Evolutionary conservation across 1,139 yeast genomes (phyloP), one percentile per base, ranked within the genome.

Genomic region (Torulaspora globosa): DNA sequence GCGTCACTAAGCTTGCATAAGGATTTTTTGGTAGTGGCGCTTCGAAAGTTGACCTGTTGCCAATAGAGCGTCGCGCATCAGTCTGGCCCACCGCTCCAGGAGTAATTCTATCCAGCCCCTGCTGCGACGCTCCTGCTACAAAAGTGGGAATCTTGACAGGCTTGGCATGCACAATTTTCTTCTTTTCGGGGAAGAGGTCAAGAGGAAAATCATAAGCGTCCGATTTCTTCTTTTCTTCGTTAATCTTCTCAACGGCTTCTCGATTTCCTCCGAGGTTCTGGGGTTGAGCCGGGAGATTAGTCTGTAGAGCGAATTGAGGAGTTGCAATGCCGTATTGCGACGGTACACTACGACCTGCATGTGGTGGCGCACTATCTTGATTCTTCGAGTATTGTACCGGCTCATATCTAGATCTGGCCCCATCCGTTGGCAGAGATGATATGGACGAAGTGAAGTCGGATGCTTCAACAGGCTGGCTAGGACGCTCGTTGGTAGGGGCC

Each of bases 161-260:
- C 48, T 62, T 68, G 3, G 68, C 65, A 18, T 72, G 64, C 1
- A 58, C 60, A 36, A 66, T 71, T 30, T 70, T 71, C 1, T 75
- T 70, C 36, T 54, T 52, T 9, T 52, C 46, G 1, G 56, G 48
- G 23, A 85, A 69, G 42, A 86, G 66, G 44, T 74, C 81, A 32
- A 75, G 69, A 1, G 96, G 96, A 56, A 87, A 80, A 61, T 87
- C 96, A 59, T 85, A 87, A 1, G 88, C 87, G 66, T 82, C 87
- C 14, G 82, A 76, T 57, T 79, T 81, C 57, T 75, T 75, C 61
- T 81, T 80, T 19, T 71, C 71, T 19, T 66, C 66, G 37, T 71
- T 73, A 12, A 78, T 60, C 44, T 68, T 69, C 46, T 65, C 52
- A 9, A 64, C 48, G 38, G 69, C 59, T 10, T 64, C 55, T 39